These are phyloP conservation scores for Salix udensis DNA, from an alignment of 345 rosid genomes.

Conservation along the genomic window DNA sequence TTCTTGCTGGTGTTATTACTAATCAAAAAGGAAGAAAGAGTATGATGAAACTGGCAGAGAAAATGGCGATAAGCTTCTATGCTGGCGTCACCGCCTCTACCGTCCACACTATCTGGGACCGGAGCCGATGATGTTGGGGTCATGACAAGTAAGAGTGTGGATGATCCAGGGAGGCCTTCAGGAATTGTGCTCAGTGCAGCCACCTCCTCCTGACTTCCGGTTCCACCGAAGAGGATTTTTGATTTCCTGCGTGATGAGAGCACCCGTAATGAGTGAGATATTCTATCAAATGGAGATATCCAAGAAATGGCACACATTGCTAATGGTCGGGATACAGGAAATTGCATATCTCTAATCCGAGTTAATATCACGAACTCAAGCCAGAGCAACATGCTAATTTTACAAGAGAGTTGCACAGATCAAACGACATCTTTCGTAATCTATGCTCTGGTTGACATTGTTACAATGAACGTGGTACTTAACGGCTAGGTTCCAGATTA, in stretches of 20 bases:
- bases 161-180: constrained; percentile 83
- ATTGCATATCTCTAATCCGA: constrained; percentile 66
- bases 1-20: constrained; percentile 55
- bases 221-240: constrained; percentile 54
- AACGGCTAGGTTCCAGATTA: constrained; percentile 42
- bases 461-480: too few relatives aligned
- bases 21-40: constrained; percentile 64
- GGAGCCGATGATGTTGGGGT: constrained; percentile 71
- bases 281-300: constrained; percentile 57
- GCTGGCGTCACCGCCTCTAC: constrained; percentile 66
- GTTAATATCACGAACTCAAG: constrained; percentile 58
- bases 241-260: constrained; percentile 80
- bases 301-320: constrained; percentile 80
- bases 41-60: constrained; percentile 71
- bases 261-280: constrained; percentile 81
- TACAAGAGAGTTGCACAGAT: constrained; percentile 54
- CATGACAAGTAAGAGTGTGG: constrained; percentile 68
- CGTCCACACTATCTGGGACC: constrained; percentile 52
- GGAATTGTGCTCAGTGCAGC: constrained; percentile 80
- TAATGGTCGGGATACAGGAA: constrained; percentile 77
- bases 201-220: constrained; percentile 92
- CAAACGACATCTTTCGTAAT: constrained; percentile 42
- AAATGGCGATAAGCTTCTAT: constrained; percentile 75
- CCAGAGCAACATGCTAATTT: constrained; percentile 52
- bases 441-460: background rate